Percentiles rank a stretch among this genome's conserved stretches.
Evolutionary conservation across 208 protist species (phyloP).

Genomic region (Trichomonas vaginalis): DNA sequence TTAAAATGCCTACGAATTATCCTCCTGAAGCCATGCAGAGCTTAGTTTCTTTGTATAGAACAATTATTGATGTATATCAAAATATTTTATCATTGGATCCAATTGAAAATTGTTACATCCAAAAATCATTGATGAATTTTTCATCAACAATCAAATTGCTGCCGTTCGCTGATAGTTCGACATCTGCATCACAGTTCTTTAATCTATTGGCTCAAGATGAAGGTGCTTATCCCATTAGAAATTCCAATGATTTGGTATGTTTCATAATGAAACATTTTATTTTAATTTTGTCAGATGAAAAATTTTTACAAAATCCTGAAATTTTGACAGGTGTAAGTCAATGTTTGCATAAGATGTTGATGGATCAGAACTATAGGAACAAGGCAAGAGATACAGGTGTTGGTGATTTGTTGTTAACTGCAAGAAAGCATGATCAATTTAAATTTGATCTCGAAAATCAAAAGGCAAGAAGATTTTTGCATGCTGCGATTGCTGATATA

Average conservation of each 20-base stretch:
- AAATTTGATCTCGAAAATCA: not conserved
- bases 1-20: not conserved
- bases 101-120: not conserved
- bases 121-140: not conserved
- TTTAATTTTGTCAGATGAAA: not conserved
- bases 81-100: not conserved
- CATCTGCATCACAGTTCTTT: not conserved
- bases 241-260: not conserved
- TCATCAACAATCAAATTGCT: not conserved
- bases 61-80: not conserved
- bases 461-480: not conserved
- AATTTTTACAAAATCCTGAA: not conserved
- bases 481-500: not conserved
- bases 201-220: not conserved
- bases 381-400: not conserved
- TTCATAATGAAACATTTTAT: not conserved
- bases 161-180: not conserved
- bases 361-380: not conserved
- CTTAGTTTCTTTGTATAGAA: not conserved
- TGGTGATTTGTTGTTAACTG: not conserved
- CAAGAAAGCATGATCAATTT: not conserved
- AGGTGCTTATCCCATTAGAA: not conserved
- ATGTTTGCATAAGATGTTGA: not conserved
- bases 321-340: not conserved
- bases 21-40: not conserved